These are phyloP conservation scores for Boletellus sp. DNA, from an alignment of 768 basidiomycete genomes.

Conservation along the genomic window DNA sequence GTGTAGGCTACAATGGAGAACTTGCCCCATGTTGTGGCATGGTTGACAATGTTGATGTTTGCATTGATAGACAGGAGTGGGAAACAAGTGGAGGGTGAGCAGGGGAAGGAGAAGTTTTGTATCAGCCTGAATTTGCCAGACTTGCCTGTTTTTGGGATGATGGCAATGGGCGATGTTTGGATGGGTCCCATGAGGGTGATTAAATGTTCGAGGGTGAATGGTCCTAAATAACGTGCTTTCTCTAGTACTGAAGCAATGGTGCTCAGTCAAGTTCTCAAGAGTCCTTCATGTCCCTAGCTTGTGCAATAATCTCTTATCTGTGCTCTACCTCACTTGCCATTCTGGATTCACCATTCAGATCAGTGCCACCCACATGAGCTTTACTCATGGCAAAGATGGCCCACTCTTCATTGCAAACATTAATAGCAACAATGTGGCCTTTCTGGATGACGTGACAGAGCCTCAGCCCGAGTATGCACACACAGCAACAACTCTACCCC, in stretches of 20 bases:
- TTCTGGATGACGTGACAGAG: no score
- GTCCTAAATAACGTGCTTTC: not conserved
- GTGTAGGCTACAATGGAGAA: not conserved
- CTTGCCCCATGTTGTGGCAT: slow-evolving; percentile 3
- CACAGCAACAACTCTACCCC: no score
- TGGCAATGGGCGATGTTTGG: not conserved
- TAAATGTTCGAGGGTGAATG: not conserved
- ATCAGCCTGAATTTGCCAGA: not conserved
- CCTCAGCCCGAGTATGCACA: no score
- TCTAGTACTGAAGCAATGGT: not conserved
- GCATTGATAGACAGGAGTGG: not conserved
- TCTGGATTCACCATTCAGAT: no score
- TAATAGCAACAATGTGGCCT: no score
- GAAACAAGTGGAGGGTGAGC: rapidly evolving
- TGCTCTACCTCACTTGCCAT: no score
- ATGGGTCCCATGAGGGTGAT: not conserved
- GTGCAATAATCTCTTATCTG: no score
- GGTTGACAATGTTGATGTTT: not conserved
- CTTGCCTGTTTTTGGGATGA: not conserved
- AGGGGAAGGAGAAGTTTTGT: not conserved
- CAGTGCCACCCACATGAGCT: no score
- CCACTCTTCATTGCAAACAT: no score
- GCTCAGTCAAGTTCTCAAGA: no score
- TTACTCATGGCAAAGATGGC: no score
- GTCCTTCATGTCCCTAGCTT: no score